Conservation (phyloP, 2,329 filamentous ascomycete species). For the Claviceps humidiphila region DNA sequence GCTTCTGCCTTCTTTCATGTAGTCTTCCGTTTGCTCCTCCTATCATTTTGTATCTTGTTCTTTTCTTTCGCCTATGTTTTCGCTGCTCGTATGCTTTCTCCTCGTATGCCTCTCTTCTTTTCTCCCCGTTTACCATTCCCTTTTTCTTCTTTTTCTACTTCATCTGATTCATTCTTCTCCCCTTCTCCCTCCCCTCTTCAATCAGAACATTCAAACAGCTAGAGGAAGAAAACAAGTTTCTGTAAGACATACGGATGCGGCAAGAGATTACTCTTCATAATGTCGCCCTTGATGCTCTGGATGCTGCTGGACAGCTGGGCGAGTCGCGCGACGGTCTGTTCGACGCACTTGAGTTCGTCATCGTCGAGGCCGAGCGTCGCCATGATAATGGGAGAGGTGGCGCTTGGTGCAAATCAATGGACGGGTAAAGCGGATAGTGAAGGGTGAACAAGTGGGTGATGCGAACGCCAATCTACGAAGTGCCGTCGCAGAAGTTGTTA, state of each 20-base stretch:
- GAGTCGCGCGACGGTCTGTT: constrained; percentile 56
- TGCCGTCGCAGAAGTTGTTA: neutral
- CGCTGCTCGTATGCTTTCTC: too few species aligned
- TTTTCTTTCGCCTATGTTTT: too few species aligned
- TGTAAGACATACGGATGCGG: constrained; percentile 44
- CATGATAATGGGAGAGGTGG: constrained; percentile 14
- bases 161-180: too few species aligned
- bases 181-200: neutral
- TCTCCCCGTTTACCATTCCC: neutral
- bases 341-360: constrained; percentile 54
- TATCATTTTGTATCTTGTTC: too few species aligned
- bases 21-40: too few species aligned
- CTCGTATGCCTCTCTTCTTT: neutral
- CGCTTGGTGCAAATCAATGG: neutral
- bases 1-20: too few species aligned
- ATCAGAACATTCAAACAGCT: too few species aligned
- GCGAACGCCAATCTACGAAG: neutral
- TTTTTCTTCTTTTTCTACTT: neutral
- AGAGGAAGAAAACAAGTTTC: neutral
- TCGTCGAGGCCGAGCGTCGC: constrained; percentile 35
- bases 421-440: neutral
- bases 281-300: constrained; percentile 45
- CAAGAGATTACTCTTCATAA: constrained; percentile 50
- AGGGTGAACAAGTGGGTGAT: neutral
- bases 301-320: constrained; percentile 57